Base-by-base conservation (phyloP, 139 green algal species). In the Closterium sp. region DNA sequence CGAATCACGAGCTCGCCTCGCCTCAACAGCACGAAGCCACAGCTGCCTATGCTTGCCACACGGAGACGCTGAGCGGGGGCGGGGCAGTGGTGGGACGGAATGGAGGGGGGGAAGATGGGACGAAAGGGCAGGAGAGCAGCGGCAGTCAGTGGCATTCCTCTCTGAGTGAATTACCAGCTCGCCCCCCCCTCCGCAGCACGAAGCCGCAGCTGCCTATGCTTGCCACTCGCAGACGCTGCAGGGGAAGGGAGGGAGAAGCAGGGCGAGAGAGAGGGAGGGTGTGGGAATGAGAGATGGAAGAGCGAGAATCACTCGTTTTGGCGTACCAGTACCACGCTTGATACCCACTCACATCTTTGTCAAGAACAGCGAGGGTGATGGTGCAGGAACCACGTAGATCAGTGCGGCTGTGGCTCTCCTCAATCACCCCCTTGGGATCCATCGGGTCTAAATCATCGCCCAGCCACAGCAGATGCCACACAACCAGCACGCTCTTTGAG, bases 131-230 rank as follows among this genome's bases (percentile, higher is more conserved):
- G n/a, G n/a, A n/a, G n/a, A n/a, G n/a, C n/a, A n/a, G n/a, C n/a
- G n/a, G n/a, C n/a, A n/a, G n/a, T n/a, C n/a, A n/a, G n/a, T n/a
- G n/a, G n/a, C n/a, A n/a, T n/a, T n/a, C n/a, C n/a, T n/a, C 1
- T 97, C 97, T 3, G 95, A 97, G 90, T 96, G 94, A 45, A 95
- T 94, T 13, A 97, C 85, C 70, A 96, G 73, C 79, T 94, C 73
- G 9, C 96, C 96, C 10, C 96, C 96, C 50, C 1, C 97, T 93
- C n/a, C 98, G 89, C 0, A 98, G 86, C 17, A 97, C 27, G 89
- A 98, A 98, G 9, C 97, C 97, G 89, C 96, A 97, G 95, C 98
- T 97, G 0, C 97, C 97, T 94, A 98, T 84, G 88, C 96, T 97
- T 27, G 95, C 95, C 22, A 93, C 86, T 9, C 30, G 38, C 86